Evolutionary conservation across 1,284 basidiomycete genomes (phyloP), one percentile per base, ranked within the genome.

Genomic region (Tilletia setariae): DNA sequence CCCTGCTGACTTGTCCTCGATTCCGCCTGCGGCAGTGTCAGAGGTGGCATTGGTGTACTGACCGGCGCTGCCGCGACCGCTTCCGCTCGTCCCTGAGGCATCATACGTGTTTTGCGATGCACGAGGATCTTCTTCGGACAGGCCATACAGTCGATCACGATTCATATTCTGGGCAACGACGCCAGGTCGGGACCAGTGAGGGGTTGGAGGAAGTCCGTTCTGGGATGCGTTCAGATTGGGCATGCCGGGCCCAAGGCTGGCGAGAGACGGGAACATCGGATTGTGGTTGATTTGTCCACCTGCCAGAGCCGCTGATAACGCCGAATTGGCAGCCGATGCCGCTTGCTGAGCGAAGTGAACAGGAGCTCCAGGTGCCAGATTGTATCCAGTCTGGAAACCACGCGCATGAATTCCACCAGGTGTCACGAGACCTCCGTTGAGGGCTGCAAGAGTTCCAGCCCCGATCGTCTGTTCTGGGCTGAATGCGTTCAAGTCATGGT

Each of bases 401-500:
- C 46, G 46, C 46, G 64, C 64, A 30, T 46, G 44, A 15, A 65
- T 49, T 11, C 64, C 64, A 30, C 64, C 44, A 21, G 64, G 64
- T 16, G 64, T 65, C 16, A 46, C 43, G 1, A 46, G 44, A 49
- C 64, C 64, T 19, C 43, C 64, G 32, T 35, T 47, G 44, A 43
- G 49, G n/a, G 64, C 28, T 25, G 44, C 44, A n/a, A 47, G 23
- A 16, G 44, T 25, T 25, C 47, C 63, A 65, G 23, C 43, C 4
- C 40, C 63, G 25, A 43, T 43, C 2, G 63, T 19, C 28, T 47
- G 35, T 43, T 46, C 53, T 16, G 47, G 56, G 6, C 72, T 74
- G 63, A 78, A 76, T 3, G 80, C 77, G 1, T 78, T 80, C 15
- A 83, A 42, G 40, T 82, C 83, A 4, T 84, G 84, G 15, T 75